Evolutionary conservation across 2,329 filamentous ascomycete species (phyloP), one percentile per base, ranked within the genome.

Genomic region (Thielaviopsis populi): DNA sequence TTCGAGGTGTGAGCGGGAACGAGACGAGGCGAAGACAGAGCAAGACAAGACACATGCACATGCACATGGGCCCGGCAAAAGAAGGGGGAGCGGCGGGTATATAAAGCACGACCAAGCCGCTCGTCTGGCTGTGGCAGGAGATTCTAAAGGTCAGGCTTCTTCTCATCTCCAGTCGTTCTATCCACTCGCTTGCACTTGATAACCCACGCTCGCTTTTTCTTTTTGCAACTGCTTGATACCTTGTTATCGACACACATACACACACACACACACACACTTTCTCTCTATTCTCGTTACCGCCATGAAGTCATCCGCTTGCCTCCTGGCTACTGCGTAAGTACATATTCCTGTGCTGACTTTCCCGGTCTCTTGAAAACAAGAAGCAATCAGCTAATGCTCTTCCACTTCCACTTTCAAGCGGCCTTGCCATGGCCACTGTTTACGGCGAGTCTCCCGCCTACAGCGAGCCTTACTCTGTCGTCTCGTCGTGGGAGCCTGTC

Each of bases 221-320:
- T n/a, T 59, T 41, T 22, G 41, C 11, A 19, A 59, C 15, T 40
- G 30, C 56, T 54, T 62, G 46, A 63, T 43, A 56, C 22, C 15
- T 62, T 53, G 30, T 43, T 63, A 43, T 43, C 30, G 2, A 24
- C 33, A 53, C 62, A 58, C 48, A 53, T 7, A 24, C 33, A 53
- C 62, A 58, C 48, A 53, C 43, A n/a, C n/a, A n/a, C 4, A 24
- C 33, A 53, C 62, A 58, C 48, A 53, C 43, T 59, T 40, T 63
- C 54, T 59, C 50, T 58, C 48, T 40, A 59, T 50, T 59, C 41
- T 53, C 59, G n/a, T 30, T 30, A 50, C 42, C 53, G 61, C 17
- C 6, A 65, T 65, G 64, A 65, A 65, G 64, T 53, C 64, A 60
- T 59, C 43, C 37, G 60, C 61, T 27, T 19, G 63, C 33, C 33